Evolutionary conservation across 257 asterid genomes (phyloP).

Genomic region (Haberlea rhodopensis): DNA sequence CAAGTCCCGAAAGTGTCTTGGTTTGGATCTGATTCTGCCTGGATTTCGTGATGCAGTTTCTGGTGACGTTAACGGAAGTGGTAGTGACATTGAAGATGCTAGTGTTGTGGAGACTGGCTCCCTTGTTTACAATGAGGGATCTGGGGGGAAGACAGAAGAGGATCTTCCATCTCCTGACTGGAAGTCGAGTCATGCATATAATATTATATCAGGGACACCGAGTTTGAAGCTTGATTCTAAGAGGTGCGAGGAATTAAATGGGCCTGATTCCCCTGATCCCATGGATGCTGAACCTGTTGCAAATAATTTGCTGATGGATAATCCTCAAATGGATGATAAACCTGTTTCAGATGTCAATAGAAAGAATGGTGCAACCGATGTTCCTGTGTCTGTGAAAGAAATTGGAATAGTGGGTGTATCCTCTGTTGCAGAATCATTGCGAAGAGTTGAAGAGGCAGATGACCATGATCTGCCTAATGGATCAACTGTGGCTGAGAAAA

Average conservation of each 20-base stretch:
- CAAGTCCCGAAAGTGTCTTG: slow-evolving; percentile 84
- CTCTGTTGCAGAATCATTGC: slow-evolving; percentile 26
- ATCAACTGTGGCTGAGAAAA: slow-evolving; percentile 26
- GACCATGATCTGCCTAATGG: slow-evolving; percentile 27
- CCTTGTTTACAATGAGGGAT: slow-evolving; percentile 37
- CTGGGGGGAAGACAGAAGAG: slow-evolving; percentile 42
- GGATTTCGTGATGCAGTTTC: slow-evolving; percentile 36
- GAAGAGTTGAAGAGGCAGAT: slow-evolving; percentile 32
- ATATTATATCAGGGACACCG: slow-evolving; percentile 24
- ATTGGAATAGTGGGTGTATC: slow-evolving; percentile 26
- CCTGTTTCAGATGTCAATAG: slow-evolving; percentile 37
- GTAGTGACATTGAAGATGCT: slow-evolving; percentile 66
- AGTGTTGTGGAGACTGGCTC: slow-evolving; percentile 52
- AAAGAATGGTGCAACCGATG: slow-evolving; percentile 27
- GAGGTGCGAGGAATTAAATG: slow-evolving; percentile 31
- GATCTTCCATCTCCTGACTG: slow-evolving; percentile 34
- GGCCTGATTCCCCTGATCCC: slow-evolving; percentile 34
- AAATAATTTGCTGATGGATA: slow-evolving; percentile 26
- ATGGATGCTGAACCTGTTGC: slow-evolving; percentile 31
- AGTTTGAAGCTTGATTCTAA: slow-evolving; percentile 40
- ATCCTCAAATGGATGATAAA: slow-evolving; percentile 32
- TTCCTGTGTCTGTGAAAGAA: slow-evolving; percentile 27
- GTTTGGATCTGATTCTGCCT: slow-evolving; percentile 52
- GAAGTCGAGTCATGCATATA: slow-evolving; percentile 36
- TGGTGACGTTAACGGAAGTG: slow-evolving; percentile 54